Percentiles rank a stretch among this genome's conserved stretches.
phyloP scores from a whole-genome alignment of 768 basidiomycete genomes.

The Psilocybe azurescens region DNA sequence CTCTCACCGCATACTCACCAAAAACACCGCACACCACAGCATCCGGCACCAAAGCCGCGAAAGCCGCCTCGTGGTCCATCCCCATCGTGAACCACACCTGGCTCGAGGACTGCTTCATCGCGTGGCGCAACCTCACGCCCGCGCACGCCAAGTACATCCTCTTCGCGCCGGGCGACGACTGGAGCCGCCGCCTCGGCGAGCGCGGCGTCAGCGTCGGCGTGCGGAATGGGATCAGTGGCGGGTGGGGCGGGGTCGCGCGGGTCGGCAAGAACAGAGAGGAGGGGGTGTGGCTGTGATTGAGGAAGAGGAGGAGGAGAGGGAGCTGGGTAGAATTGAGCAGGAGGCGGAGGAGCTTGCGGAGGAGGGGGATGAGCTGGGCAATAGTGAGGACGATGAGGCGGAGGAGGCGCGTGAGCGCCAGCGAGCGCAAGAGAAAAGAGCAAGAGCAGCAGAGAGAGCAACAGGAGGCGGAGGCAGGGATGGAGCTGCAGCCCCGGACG shows the following conservation, averaged over 20 bases:
- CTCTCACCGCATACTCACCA: neutral
- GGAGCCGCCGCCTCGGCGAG: conserved; percentile 49
- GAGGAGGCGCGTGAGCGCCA: conserved; percentile 23
- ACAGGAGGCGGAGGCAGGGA: conserved; percentile 1
- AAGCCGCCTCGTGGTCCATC: conserved; percentile 81
- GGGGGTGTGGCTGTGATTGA: neutral
- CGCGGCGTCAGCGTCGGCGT: conserved; percentile 33
- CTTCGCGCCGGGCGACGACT: conserved; percentile 70
- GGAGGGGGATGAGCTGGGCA: conserved; percentile 6
- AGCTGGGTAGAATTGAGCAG: conserved; percentile 23
- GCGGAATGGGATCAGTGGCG: neutral
- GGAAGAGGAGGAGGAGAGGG: conserved; percentile 19
- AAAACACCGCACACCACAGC: conserved; percentile 29
- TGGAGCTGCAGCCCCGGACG: conserved; percentile 22
- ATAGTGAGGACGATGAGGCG: conserved; percentile 13
- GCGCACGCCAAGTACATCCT: conserved; percentile 70
- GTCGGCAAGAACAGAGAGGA: neutral
- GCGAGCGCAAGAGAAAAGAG: neutral
- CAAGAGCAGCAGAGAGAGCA: neutral
- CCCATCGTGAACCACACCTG: conserved; percentile 89
- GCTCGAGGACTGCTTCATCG: conserved; percentile 88
- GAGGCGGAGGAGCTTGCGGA: conserved; percentile 19
- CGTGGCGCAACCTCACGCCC: conserved; percentile 75
- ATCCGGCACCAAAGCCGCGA: conserved; percentile 65
- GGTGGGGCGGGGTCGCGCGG: neutral